Percentiles rank a stretch among this genome's conserved stretches.
Conservation (phyloP, 768 basidiomycete species). For the Symmetrospora coprosmae region DNA sequence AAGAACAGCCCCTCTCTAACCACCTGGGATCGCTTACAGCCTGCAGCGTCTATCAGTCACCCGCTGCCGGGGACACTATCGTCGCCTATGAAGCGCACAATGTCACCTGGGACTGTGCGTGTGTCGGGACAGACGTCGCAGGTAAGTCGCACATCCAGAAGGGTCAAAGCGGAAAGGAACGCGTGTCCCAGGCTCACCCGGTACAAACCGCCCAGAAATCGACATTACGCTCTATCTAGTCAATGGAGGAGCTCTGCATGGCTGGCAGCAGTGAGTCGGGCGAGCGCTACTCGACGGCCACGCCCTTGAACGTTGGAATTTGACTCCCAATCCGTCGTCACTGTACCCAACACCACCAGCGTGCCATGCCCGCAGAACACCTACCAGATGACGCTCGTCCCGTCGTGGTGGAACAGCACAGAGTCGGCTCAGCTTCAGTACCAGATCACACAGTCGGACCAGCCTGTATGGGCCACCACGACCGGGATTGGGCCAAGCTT, state of each 20-base stretch:
- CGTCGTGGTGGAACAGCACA: constrained; percentile 18
- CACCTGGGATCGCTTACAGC: too few species aligned
- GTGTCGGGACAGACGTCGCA: background rate
- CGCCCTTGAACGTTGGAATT: too few species aligned
- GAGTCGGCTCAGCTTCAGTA: background rate
- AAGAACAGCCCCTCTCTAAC: too few species aligned
- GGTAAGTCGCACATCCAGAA: too few species aligned
- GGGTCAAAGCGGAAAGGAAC: too few species aligned
- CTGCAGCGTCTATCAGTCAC: too few species aligned
- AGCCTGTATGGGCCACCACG: constrained; percentile 21
- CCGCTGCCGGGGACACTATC: too few species aligned
- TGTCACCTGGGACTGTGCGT: constrained; percentile 13
- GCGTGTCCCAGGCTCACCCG: too few species aligned
- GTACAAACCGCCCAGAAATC: constrained; percentile 1
- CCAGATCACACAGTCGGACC: constrained; percentile 17
- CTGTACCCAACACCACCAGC: too few species aligned
- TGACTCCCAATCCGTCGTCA: too few species aligned
- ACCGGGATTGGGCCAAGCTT: constrained; percentile 17
- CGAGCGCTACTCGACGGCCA: too few species aligned
- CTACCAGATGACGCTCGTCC: constrained; percentile 2
- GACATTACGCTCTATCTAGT: constrained; percentile 11
- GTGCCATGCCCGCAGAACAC: constrained; percentile 12
- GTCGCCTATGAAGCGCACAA: constrained; percentile 4
- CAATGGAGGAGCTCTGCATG: constrained; percentile 14
- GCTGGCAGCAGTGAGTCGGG: constrained; percentile 2